Conservation (phyloP, 805 yeast species). For the Cyberlindnera xylosilytica region DNA sequence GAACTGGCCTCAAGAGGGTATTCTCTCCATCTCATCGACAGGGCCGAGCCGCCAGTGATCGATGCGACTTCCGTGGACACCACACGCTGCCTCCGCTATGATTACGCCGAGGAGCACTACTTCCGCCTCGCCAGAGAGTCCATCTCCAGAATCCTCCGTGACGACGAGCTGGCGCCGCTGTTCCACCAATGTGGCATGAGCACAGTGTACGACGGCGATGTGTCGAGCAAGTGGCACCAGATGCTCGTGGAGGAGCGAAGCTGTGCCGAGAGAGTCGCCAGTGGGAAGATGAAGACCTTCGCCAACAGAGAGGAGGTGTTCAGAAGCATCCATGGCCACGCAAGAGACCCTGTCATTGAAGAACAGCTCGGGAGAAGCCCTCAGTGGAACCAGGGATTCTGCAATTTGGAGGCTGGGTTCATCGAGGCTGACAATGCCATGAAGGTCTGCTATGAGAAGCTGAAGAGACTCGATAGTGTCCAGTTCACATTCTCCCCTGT, state of each 20-base stretch:
- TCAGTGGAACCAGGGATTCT: slow-evolving; percentile 12
- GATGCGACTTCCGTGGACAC: slow-evolving; percentile 15
- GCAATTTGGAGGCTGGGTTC: slow-evolving; percentile 6
- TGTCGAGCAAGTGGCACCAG: neutral
- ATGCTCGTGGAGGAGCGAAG: neutral
- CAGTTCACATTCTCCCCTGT: slow-evolving; percentile 9
- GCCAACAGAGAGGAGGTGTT: slow-evolving; percentile 2
- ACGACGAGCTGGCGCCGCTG: slow-evolving; percentile 4
- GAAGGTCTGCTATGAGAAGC: slow-evolving; percentile 7
- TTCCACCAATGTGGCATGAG: slow-evolving; percentile 13
- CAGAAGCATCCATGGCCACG: slow-evolving; percentile 3
- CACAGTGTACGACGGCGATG: slow-evolving; percentile 3
- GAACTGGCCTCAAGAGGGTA: slow-evolving; percentile 6
- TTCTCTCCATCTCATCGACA: slow-evolving; percentile 10
- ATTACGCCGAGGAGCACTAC: slow-evolving; percentile 8
- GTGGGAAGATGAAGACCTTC: neutral
- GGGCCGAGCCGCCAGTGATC: slow-evolving; percentile 14
- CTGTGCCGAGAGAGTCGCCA: slow-evolving; percentile 1
- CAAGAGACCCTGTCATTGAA: neutral
- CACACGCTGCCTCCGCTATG: slow-evolving; percentile 11
- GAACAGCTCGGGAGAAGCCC: slow-evolving; percentile 1
- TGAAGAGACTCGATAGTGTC: slow-evolving; percentile 4
- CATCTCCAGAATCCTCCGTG: slow-evolving; percentile 1
- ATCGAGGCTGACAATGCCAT: slow-evolving; percentile 12
- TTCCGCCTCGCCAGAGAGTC: slow-evolving; percentile 6